These are phyloP conservation scores for Ascoidea rubescens DNA, from an alignment of 805 yeast species.

Conservation along the genomic window DNA sequence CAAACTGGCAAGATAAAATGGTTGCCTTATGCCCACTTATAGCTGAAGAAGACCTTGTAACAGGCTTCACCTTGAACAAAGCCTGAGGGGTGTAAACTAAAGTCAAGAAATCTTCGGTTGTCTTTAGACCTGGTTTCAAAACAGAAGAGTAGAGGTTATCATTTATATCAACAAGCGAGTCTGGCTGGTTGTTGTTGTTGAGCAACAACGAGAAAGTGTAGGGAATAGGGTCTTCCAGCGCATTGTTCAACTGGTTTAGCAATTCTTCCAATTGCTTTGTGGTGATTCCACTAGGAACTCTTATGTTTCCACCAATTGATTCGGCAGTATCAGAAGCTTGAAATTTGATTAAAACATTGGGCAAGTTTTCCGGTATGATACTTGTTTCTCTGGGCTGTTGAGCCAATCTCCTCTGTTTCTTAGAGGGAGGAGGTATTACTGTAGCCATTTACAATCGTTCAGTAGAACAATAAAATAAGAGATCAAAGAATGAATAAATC, in stretches of 20 bases:
- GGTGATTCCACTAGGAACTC: conserved; percentile 84
- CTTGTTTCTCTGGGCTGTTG: conserved; percentile 70
- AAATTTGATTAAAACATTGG: conserved; percentile 77
- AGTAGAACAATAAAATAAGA: not conserved
- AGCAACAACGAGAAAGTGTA: conserved; percentile 63
- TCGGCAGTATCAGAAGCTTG: conserved; percentile 93
- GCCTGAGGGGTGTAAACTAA: conserved; percentile 91
- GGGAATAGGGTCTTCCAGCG: conserved; percentile 75
- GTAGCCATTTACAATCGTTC: conserved; percentile 56
- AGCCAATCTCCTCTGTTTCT: conserved; percentile 72
- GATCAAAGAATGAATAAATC: not conserved
- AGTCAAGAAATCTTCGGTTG: conserved; percentile 89
- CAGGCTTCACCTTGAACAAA: conserved; percentile 81
- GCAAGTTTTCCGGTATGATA: conserved; percentile 62
- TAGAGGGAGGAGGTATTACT: conserved; percentile 83
- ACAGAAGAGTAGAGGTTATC: conserved; percentile 70
- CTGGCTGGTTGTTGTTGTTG: conserved; percentile 25
- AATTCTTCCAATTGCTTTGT: conserved; percentile 82
- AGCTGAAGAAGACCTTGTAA: conserved; percentile 82
- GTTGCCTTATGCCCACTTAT: conserved; percentile 95
- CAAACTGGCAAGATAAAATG: conserved; percentile 81
- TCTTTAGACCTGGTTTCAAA: conserved; percentile 71
- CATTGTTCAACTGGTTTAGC: conserved; percentile 63
- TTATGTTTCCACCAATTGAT: conserved; percentile 63
- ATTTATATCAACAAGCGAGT: conserved; percentile 49